A percentile compares a stretch with the other conserved stretches of the same genome.
Conservation (phyloP, 352 stramenopile genomes). For the Phytophthora colocasiae region DNA sequence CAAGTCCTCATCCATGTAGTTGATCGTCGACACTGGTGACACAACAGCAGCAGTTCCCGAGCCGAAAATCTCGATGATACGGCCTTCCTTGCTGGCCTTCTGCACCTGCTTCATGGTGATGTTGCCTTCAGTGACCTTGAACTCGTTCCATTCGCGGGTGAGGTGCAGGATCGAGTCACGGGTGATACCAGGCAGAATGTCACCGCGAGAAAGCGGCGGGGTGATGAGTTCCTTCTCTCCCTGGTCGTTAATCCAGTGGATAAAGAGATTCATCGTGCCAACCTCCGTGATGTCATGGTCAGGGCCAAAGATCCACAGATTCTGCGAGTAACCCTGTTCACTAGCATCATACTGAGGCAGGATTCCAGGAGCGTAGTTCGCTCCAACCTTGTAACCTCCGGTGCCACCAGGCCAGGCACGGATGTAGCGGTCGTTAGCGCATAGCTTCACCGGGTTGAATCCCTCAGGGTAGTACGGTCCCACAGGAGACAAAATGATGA, state of each 20-base stretch:
- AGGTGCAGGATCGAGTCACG: constrained; percentile 96
- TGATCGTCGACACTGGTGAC: constrained; percentile 94
- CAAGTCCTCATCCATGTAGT: constrained; percentile 95
- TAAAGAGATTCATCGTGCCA: constrained; percentile 99
- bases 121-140: constrained; percentile 95
- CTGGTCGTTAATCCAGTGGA: constrained; percentile 94
- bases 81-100: constrained; percentile 90
- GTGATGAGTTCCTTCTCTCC: constrained; percentile 96
- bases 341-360: constrained; percentile 90
- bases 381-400: constrained; percentile 94
- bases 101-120: constrained; percentile 96
- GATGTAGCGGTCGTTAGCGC: constrained; percentile 93
- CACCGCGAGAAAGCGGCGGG: constrained; percentile 92
- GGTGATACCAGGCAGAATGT: constrained; percentile 98
- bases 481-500: constrained; percentile 96
- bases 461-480: constrained; percentile 98
- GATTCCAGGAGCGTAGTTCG: constrained; percentile 93
- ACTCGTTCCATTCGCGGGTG: constrained; percentile 90
- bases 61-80: constrained; percentile 96
- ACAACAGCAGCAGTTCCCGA: constrained; percentile 96
- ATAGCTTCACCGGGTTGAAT: constrained; percentile 92
- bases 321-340: constrained; percentile 89
- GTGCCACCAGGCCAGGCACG: constrained; percentile 97
- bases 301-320: constrained; percentile 96
- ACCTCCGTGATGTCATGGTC: constrained; percentile 91